phyloP scores from a whole-genome alignment of 2,329 filamentous ascomycete genomes.

The Ophiostoma angusticollis region DNA sequence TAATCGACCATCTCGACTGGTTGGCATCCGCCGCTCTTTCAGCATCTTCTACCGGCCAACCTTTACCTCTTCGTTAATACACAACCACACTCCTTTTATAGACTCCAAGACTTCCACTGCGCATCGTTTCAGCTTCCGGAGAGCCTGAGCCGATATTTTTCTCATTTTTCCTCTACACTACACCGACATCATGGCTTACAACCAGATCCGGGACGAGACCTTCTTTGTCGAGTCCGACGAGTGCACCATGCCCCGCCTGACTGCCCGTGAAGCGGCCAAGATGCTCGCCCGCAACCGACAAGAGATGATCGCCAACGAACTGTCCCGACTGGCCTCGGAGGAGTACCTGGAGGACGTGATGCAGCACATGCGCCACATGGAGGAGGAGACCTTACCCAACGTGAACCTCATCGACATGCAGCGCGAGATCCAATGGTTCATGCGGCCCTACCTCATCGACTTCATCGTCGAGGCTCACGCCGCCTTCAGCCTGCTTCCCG shows the following conservation, averaged over 20 bases:
- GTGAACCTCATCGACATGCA: constrained; percentile 98
- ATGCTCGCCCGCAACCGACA: constrained; percentile 71
- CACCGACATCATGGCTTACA: constrained; percentile 20
- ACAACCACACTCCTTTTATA: constrained; percentile 23
- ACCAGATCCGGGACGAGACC: constrained; percentile 26
- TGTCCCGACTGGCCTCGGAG: constrained; percentile 71
- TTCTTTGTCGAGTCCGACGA: constrained; percentile 48
- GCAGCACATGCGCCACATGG: constrained; percentile 90
- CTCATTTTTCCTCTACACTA: constrained; percentile 4
- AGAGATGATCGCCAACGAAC: constrained; percentile 76
- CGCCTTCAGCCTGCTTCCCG: constrained; percentile 83
- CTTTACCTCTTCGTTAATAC: constrained; percentile 7
- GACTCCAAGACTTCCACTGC: neutral
- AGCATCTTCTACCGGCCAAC: constrained; percentile 14
- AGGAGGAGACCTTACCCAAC: constrained; percentile 85
- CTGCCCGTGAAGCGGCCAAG: constrained; percentile 62
- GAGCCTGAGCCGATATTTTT: constrained; percentile 7
- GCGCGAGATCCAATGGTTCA: constrained; percentile 99
- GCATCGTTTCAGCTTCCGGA: constrained; percentile 11
- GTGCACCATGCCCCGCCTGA: constrained; percentile 41
- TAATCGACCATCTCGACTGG: constrained; percentile 34
- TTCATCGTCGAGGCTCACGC: constrained; percentile 96
- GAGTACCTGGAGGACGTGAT: constrained; percentile 93
- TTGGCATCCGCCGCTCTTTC: constrained; percentile 28
- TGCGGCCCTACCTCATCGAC: constrained; percentile 95